phyloP scores from a whole-genome alignment of 345 rosid species.

The Schrenkiella parvula region DNA sequence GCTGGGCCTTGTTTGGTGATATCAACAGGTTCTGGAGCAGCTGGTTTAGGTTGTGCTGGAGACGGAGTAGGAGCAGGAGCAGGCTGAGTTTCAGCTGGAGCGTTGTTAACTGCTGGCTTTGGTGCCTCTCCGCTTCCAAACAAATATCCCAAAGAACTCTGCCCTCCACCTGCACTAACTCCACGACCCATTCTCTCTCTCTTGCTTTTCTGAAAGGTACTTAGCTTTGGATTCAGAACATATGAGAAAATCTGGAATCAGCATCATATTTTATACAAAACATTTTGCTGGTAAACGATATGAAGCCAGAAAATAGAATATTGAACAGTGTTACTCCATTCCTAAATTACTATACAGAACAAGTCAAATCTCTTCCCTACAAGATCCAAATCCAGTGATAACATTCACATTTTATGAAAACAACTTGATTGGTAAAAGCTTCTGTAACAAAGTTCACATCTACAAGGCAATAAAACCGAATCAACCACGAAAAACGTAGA shows the following conservation, averaged over 20 bases:
- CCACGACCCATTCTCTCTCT: constrained; percentile 67
- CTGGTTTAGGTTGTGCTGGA: constrained; percentile 27
- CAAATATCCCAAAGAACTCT: constrained; percentile 82
- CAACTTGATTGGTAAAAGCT: background rate
- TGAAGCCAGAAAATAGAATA: background rate
- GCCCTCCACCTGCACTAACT: constrained; percentile 82
- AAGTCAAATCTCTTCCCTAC: background rate
- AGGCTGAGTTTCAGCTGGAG: constrained; percentile 34
- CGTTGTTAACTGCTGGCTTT: constrained; percentile 34
- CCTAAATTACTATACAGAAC: background rate
- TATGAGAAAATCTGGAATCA: background rate
- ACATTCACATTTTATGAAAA: background rate
- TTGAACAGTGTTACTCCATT: background rate
- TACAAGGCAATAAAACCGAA: background rate
- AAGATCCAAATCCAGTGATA: too few species aligned
- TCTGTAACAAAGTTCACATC: background rate
- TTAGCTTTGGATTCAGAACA: background rate
- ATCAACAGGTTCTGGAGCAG: constrained; percentile 35
- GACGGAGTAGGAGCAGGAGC: constrained; percentile 30
- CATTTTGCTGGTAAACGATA: background rate
- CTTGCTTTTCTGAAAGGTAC: background rate
- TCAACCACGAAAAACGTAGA: background rate
- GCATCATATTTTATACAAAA: background rate
- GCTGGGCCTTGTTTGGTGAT: constrained; percentile 54
- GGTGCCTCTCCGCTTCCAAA: constrained; percentile 69